Evolutionary conservation across 805 yeast genomes (phyloP).

Genomic region (Candida khao-thaluensis): DNA sequence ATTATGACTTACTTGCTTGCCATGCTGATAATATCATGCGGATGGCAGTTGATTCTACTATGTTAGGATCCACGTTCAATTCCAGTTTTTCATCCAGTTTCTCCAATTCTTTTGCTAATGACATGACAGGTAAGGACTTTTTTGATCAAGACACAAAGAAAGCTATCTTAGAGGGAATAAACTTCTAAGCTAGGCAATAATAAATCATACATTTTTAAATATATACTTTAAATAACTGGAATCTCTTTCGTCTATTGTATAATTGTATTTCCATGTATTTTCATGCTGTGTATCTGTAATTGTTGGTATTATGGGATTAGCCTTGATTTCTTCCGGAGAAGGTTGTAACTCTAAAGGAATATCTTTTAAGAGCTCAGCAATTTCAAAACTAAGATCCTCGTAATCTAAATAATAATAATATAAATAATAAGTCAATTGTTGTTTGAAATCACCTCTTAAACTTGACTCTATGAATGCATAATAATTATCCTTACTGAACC

Average conservation of each 20-base stretch:
- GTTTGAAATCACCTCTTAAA: constrained; percentile 24
- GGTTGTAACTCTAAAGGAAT: constrained; percentile 14
- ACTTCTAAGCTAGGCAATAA: constrained; percentile 9
- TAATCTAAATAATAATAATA: constrained; percentile 22
- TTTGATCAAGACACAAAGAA: constrained; percentile 19
- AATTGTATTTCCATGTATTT: constrained; percentile 20
- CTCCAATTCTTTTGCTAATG: constrained; percentile 29
- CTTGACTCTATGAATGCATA: constrained; percentile 23
- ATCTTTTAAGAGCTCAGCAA: constrained; percentile 14
- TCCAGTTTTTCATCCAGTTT: constrained; percentile 37
- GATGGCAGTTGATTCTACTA: constrained; percentile 48
- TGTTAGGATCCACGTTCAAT: constrained; percentile 42
- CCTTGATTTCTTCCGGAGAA: background rate
- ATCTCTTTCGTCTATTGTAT: constrained; percentile 25
- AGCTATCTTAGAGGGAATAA: constrained; percentile 18
- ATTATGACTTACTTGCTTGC: constrained; percentile 42
- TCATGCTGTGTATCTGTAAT: constrained; percentile 9
- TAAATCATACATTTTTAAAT: constrained; percentile 1
- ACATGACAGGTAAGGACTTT: constrained; percentile 21
- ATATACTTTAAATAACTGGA: constrained; percentile 20
- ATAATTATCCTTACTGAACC: constrained; percentile 19
- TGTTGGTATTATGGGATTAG: constrained; percentile 11
- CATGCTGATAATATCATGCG: constrained; percentile 46
- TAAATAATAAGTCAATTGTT: constrained; percentile 24
- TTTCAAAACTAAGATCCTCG: constrained; percentile 11